A percentile compares a stretch with the other conserved stretches of the same genome.
These are phyloP conservation scores for Podila minutissima DNA, from an alignment of 192 early-diverging fungal species.

Conservation along the genomic window DNA sequence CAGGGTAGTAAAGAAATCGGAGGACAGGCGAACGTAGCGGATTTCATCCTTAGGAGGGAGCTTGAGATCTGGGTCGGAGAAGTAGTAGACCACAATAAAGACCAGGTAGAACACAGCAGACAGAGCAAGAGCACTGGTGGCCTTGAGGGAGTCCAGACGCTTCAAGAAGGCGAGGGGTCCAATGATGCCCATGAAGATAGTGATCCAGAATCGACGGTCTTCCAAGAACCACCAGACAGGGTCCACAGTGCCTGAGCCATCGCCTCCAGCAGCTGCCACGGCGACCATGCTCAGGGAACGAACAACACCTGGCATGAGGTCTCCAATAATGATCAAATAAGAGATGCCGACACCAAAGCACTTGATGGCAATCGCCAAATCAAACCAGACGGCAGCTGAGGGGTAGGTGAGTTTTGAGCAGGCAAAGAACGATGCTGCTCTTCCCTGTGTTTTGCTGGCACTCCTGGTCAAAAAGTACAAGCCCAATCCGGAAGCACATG, in stretches of 20 bases:
- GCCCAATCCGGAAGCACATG: constrained; percentile 78
- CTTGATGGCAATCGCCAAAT: constrained; percentile 97
- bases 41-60: constrained; percentile 69
- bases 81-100: constrained; percentile 85
- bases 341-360: constrained; percentile 97
- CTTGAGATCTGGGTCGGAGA: constrained; percentile 65
- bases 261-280: constrained; percentile 37
- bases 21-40: constrained; percentile 65
- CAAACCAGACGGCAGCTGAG: constrained; percentile 86
- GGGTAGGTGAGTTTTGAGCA: constrained; percentile 94
- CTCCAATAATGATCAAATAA: constrained; percentile 96
- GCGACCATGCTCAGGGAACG: constrained; percentile 45
- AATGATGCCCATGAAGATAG: constrained; percentile 75
- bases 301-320: constrained; percentile 85
- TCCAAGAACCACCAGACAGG: constrained; percentile 55
- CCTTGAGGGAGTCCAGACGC: constrained; percentile 87
- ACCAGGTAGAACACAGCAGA: constrained; percentile 87
- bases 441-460: constrained; percentile 79
- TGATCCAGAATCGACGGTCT: constrained; percentile 87
- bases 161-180: constrained; percentile 84
- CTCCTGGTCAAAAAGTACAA: constrained; percentile 83
- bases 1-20: constrained; percentile 75
- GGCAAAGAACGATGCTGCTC: constrained; percentile 91
- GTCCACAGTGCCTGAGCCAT: constrained; percentile 33
- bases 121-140: constrained; percentile 90